phyloP scores from a whole-genome alignment of 768 basidiomycete species.

The Agaricus subrufescens region DNA sequence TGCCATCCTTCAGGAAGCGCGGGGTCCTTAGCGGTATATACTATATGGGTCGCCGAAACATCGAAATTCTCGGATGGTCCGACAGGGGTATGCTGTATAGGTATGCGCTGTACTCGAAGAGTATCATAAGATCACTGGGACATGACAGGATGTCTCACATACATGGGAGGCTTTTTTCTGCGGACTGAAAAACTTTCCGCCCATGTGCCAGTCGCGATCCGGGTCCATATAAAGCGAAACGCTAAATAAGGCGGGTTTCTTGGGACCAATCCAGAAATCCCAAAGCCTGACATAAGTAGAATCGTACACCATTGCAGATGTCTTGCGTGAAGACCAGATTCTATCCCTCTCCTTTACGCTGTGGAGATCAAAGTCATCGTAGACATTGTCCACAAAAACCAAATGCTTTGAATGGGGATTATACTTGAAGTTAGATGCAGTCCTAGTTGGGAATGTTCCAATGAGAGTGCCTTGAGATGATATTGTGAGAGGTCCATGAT shows the following conservation, averaged over 20 bases:
- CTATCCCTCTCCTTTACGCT: slow-evolving; percentile 67
- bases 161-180: slow-evolving; percentile 66
- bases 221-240: slow-evolving; percentile 43
- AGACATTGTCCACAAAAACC: slow-evolving; percentile 83
- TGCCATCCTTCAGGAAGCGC: slow-evolving; percentile 73
- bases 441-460: slow-evolving; percentile 64
- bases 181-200: slow-evolving; percentile 49
- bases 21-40: slow-evolving; percentile 87
- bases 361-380: slow-evolving; percentile 67
- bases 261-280: slow-evolving; percentile 75
- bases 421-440: slow-evolving; percentile 69
- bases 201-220: slow-evolving; percentile 51
- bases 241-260: slow-evolving; percentile 68
- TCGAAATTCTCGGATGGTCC: slow-evolving; percentile 84
- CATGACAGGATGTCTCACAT: neutral
- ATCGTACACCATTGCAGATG: slow-evolving; percentile 70
- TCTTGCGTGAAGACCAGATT: slow-evolving; percentile 67
- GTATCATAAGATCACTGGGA: neutral
- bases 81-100: slow-evolving; percentile 55
- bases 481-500: slow-evolving; percentile 22
- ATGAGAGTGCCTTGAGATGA: slow-evolving; percentile 41
- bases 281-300: slow-evolving; percentile 69
- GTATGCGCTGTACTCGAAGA: too few species aligned
- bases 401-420: slow-evolving; percentile 49
- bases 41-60: slow-evolving; percentile 60